These are phyloP conservation scores for Carex sylvatica DNA, from an alignment of 202 grass and related monocot genomes.

Conservation along the genomic window DNA sequence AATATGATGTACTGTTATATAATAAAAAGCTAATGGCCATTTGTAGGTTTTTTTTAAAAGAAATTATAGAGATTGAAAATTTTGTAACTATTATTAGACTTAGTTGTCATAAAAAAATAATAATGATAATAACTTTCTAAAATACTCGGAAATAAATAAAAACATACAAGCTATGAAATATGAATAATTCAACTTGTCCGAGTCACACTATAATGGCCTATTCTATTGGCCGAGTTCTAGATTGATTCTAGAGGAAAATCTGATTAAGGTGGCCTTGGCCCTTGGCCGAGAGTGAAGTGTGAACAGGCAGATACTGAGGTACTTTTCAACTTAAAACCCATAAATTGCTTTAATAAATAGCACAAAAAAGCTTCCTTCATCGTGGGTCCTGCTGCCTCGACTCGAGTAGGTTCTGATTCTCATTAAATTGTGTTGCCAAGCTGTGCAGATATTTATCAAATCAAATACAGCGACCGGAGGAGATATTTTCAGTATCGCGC, in stretches of 20 bases:
- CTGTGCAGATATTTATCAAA: neutral
- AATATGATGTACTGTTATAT: neutral
- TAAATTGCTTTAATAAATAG: neutral
- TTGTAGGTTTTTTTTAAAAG: neutral
- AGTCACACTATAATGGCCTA: neutral
- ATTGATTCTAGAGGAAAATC: neutral
- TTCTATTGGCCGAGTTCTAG: no score
- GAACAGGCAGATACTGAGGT: neutral
- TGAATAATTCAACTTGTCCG: neutral
- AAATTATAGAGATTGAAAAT: neutral
- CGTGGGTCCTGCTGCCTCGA: no score
- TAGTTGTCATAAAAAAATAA: neutral
- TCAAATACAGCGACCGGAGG: neutral
- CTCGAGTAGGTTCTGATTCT: neutral
- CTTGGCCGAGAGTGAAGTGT: neutral
- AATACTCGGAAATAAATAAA: no score
- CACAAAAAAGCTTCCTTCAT: neutral
- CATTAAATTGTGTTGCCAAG: neutral
- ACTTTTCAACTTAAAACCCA: neutral
- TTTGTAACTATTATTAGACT: neutral
- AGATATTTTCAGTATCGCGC: neutral
- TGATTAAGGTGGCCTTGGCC: neutral
- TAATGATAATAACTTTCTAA: neutral
- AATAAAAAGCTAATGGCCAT: neutral
- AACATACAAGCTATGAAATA: neutral